A percentile compares a stretch with the other conserved stretches of the same genome.
Conservation (phyloP, 768 basidiomycete species). For the Sarcomyxa edulis region DNA sequence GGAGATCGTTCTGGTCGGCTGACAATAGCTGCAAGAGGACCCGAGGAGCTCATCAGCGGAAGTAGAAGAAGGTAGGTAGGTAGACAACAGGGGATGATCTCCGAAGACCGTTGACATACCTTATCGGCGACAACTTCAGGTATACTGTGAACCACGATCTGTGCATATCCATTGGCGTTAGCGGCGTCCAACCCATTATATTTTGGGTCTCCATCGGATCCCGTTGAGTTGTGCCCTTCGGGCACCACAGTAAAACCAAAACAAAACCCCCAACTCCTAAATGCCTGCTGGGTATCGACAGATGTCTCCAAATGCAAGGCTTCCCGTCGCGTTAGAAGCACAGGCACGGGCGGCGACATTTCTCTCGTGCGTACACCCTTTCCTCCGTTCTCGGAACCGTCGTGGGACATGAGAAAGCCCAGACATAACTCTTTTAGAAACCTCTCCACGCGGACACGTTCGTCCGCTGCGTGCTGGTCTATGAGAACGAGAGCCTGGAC, state of each 20-base stretch:
- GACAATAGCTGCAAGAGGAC: constrained; percentile 45
- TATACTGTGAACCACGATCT: constrained; percentile 56
- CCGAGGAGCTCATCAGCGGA: constrained; percentile 9
- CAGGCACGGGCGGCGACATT: constrained; percentile 48
- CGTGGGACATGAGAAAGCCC: constrained; percentile 57
- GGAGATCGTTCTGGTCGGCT: constrained; percentile 71
- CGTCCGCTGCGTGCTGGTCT: constrained; percentile 99
- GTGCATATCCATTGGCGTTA: constrained; percentile 44
- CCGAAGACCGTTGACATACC: constrained; percentile 25
- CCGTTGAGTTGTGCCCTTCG: constrained; percentile 15
- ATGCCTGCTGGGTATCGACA: constrained; percentile 35
- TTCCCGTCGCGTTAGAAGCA: constrained; percentile 68
- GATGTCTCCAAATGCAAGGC: constrained; percentile 41
- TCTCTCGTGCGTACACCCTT: constrained; percentile 31
- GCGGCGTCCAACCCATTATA: constrained; percentile 16
- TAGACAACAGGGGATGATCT: constrained; percentile 3
- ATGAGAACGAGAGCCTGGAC: constrained; percentile 60
- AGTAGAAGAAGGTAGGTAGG: too few relatives aligned
- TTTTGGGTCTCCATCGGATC: constrained; percentile 19
- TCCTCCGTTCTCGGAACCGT: constrained; percentile 21
- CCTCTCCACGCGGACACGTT: constrained; percentile 85
- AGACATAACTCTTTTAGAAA: constrained; percentile 73
- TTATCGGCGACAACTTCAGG: constrained; percentile 73
- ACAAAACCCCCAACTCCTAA: constrained; percentile 66
- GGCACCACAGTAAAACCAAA: constrained; percentile 28